These are phyloP conservation scores for Astrothelium macrocarpum DNA, from an alignment of 495 filamentous ascomycete species.

Conservation along the genomic window DNA sequence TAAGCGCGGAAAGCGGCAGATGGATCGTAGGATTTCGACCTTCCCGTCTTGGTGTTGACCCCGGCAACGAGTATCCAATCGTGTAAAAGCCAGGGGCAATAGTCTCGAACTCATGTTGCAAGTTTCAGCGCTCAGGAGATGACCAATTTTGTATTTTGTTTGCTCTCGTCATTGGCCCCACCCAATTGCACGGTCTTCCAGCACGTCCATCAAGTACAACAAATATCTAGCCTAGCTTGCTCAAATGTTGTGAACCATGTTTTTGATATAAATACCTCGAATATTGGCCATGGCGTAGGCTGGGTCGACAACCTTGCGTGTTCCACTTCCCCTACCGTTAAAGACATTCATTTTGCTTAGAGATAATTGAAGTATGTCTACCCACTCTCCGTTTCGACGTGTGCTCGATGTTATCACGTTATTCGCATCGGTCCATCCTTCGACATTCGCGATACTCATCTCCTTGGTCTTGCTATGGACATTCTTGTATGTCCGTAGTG, in stretches of 20 bases:
- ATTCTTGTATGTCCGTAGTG: neutral
- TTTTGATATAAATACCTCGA: no score
- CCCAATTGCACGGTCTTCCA: neutral
- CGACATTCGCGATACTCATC: constrained; percentile 1
- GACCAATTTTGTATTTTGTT: no score
- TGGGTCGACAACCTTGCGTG: neutral
- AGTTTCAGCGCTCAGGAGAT: no score
- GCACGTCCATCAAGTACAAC: no score
- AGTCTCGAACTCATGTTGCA: no score
- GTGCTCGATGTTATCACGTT: neutral
- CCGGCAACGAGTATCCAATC: neutral
- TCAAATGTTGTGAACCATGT: neutral
- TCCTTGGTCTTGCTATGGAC: constrained; percentile 1
- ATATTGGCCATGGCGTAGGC: neutral
- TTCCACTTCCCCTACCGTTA: no score
- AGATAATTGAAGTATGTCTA: neutral
- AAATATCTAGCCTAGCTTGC: neutral
- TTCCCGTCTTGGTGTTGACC: neutral
- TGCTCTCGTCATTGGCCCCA: neutral
- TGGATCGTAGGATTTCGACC: neutral
- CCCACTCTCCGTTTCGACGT: neutral
- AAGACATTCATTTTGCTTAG: neutral
- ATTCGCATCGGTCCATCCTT: neutral
- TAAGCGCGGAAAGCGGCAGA: neutral
- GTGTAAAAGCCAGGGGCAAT: neutral